Evolutionary conservation across 2,329 filamentous ascomycete species (phyloP).

Genomic region (Xylariaceae sp.): DNA sequence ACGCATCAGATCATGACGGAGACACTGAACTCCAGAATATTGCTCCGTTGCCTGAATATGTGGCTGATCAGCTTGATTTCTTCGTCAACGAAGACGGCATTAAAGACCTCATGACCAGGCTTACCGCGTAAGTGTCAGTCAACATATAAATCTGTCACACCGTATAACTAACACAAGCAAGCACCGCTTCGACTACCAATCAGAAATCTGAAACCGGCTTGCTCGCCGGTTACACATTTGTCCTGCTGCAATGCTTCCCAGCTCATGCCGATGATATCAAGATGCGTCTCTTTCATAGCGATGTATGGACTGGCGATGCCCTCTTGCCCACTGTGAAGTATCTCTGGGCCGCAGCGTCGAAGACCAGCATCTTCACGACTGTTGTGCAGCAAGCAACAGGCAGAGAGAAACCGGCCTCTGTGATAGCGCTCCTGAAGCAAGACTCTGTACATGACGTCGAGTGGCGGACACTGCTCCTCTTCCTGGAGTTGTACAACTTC

Average conservation of each 20-base stretch:
- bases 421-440: constrained; percentile 27
- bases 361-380: constrained; percentile 38
- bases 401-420: constrained; percentile 25
- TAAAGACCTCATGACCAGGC: constrained; percentile 49
- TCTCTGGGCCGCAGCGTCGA: constrained; percentile 65
- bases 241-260: constrained; percentile 80
- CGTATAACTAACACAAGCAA: constrained; percentile 24
- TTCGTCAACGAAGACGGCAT: constrained; percentile 74
- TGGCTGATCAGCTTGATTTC: constrained; percentile 61
- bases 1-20: constrained; percentile 39
- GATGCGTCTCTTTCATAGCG: constrained; percentile 85
- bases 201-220: constrained; percentile 57
- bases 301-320: constrained; percentile 43
- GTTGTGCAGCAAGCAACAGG: constrained; percentile 31
- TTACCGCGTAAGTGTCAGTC: constrained; percentile 34
- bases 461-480: constrained; percentile 84
- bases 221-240: constrained; percentile 80
- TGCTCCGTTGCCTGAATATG: constrained; percentile 46
- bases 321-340: constrained; percentile 67
- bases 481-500: constrained; percentile 91
- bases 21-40: constrained; percentile 31
- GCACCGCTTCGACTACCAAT: constrained; percentile 29
- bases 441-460: constrained; percentile 53
- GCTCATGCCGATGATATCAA: constrained; percentile 78
- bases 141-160: constrained; percentile 3